A percentile compares a stretch with the other conserved stretches of the same genome.
phyloP scores from a whole-genome alignment of 1,284 basidiomycete species.

The Fomitopsis pinicola region DNA sequence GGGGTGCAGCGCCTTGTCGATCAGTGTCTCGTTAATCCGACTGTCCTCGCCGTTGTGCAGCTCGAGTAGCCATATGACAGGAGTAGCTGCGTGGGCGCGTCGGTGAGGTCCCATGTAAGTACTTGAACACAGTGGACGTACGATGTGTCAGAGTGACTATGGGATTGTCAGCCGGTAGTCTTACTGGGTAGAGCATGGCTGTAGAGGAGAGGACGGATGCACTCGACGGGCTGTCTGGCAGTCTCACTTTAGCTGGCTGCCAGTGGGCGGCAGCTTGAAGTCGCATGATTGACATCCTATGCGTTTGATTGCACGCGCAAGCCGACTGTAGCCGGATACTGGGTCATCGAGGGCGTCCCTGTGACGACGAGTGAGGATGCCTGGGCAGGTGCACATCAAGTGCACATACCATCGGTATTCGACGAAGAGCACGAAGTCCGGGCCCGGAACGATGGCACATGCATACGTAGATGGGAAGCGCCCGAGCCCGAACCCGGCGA shows the following conservation, averaged over 20 bases:
- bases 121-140: constrained; percentile 28
- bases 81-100: constrained; percentile 41
- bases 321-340: too few species aligned
- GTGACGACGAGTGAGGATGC: too few species aligned
- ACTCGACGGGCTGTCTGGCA: too few species aligned
- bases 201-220: not conserved
- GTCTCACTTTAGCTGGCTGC: too few species aligned
- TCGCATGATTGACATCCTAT: too few species aligned
- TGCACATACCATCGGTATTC: too few species aligned
- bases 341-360: too few species aligned
- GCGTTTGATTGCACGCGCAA: too few species aligned
- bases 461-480: not conserved
- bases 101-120: not conserved
- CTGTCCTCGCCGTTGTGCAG: constrained; percentile 76
- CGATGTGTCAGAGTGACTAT: constrained; percentile 63
- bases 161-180: constrained; percentile 43
- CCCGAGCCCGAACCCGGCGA: not conserved
- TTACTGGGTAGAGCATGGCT: constrained; percentile 41
- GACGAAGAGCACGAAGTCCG: not conserved
- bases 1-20: constrained; percentile 62
- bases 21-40: constrained; percentile 58
- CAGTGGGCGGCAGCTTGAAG: too few species aligned
- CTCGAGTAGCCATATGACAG: constrained; percentile 69
- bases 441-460: not conserved
- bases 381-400: too few species aligned